Base-by-base conservation (phyloP, 345 rosid genomes). In the Eucalyptus erythrocorys region DNA sequence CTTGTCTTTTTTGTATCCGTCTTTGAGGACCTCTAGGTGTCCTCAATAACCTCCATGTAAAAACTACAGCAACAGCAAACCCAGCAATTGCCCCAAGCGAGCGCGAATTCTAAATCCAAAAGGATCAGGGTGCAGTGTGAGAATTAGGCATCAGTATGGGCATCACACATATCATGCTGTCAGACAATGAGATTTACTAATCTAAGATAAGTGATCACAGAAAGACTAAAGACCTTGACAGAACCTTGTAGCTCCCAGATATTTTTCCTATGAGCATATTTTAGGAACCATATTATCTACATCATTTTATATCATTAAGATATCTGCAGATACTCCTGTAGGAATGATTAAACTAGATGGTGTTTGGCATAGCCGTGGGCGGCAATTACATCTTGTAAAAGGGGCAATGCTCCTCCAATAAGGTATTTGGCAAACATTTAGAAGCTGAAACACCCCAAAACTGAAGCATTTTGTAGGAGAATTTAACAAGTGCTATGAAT, bases 51-150 rank as follows among this genome's bases (percentile, higher is more conserved):
- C 96, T 95, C 97, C 97, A 98, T 8, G 97, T 94, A 88, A 97
- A 97, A 51, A 95, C 95, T 86, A 98, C 92, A 8, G 99, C 99
- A 61, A 98, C 94, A 85, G 99, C 99, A 90, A 98, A 94, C 51
- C 99, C 99, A 17, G 97, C 99, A 86, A 97, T 93, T 32, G 99
- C 99, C 86, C 99, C 99, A 87, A 95, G 94, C 19, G 99, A 97
- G 86, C 96, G 90, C 45, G 98, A 92, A 94, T 97, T 99, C 99
- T 98, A 92, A 80, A 40, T 42, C 66, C 48, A 86, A 53, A 88
- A 51, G 27, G 34, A 40, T 40, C 30, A 76, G 84, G 47, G 84
- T 76, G 81, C 26, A 68, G 81, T 34, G 27, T 76, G 84, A 76
- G 84, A 76, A 40, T 43, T 40, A 76, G 47, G 84, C 84, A 76